Base-by-base conservation (phyloP, 2,329 filamentous ascomycete genomes). In the Nannizzia gypsea region DNA sequence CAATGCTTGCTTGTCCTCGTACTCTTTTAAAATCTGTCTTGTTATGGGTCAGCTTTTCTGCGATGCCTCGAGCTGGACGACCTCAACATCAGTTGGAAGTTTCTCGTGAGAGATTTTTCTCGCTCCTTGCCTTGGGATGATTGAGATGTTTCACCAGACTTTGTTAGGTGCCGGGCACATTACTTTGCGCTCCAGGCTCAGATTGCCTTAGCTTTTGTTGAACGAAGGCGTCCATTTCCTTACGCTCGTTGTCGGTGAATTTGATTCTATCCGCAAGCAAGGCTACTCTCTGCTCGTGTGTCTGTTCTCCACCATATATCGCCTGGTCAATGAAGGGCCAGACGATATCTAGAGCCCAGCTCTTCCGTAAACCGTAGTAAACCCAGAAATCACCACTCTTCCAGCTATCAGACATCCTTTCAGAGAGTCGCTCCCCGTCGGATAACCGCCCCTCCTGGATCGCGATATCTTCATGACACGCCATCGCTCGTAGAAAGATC, bases 321-420 rank as follows among this genome's bases (percentile, higher is more conserved):
- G 17, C 24, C 13, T 40, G 4, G 26, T 62, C 55, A 34, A 62
- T 54, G 15, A 57, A 57, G 5, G 31, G 54, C 60, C 58, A 64
- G 17, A 64, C 40, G 1, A 62, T 57, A 60, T 68, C 66, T 59
- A 54, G 28, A 67, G 65, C 63, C 62, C 63, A 68, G 48, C 62
- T 67, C n/a, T 64, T 62, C 59, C 61, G 57, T 38, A 56, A 50
- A 36, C 55, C 64, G 44, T 63, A 67, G 3, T 44, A 26, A 1
- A 67, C 58, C 64, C 65, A 67, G 28, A 67, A 68, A 31, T 59
- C 59, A 0, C 65, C 64, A 56, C n/a, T 64, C 6, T 63, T 59
- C 65, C 64, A 67, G 40, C 60, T 67, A 20, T 64, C 46, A 20
- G 34, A 24, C 65, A 67, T 67, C 8, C 34, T 40, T n/a, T 40